Conservation (phyloP, 1,284 basidiomycete genomes). For the Microbotryomycetes sp. region DNA sequence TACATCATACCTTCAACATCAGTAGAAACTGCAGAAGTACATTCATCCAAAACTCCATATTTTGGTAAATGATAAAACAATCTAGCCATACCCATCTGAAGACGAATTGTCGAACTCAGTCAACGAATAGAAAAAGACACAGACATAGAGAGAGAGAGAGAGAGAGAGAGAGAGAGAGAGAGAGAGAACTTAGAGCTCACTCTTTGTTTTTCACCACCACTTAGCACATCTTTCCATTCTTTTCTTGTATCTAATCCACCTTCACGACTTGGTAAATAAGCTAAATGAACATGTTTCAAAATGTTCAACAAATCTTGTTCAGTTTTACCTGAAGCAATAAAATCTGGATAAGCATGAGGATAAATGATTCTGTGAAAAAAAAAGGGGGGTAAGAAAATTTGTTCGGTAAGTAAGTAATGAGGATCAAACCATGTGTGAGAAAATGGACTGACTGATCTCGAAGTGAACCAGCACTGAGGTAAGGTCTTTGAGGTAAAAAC, state of each 20-base stretch:
- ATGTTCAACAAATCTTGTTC: slow-evolving; percentile 65
- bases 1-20: slow-evolving; percentile 97
- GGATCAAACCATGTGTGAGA: no score
- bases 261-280: slow-evolving; percentile 77
- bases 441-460: slow-evolving; percentile 64
- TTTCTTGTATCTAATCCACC: slow-evolving; percentile 80
- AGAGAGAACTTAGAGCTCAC: slow-evolving; percentile 46
- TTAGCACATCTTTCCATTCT: slow-evolving; percentile 88
- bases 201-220: slow-evolving; percentile 91
- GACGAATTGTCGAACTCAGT: neutral
- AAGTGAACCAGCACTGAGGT: slow-evolving; percentile 78
- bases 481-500: slow-evolving; percentile 86
- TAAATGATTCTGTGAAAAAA: slow-evolving; percentile 56
- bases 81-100: slow-evolving; percentile 73
- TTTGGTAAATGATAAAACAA: slow-evolving; percentile 77
- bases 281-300: slow-evolving; percentile 71
- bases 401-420: neutral
- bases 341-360: slow-evolving; percentile 74
- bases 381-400: neutral
- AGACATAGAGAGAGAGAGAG: no score
- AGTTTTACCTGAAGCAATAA: slow-evolving; percentile 57
- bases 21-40: slow-evolving; percentile 91
- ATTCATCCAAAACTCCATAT: slow-evolving; percentile 58
- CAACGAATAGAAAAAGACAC: no score
- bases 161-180: no score